These are phyloP conservation scores for Astrothelium macrocarpum DNA, from an alignment of 495 filamentous ascomycete species.

Conservation along the genomic window DNA sequence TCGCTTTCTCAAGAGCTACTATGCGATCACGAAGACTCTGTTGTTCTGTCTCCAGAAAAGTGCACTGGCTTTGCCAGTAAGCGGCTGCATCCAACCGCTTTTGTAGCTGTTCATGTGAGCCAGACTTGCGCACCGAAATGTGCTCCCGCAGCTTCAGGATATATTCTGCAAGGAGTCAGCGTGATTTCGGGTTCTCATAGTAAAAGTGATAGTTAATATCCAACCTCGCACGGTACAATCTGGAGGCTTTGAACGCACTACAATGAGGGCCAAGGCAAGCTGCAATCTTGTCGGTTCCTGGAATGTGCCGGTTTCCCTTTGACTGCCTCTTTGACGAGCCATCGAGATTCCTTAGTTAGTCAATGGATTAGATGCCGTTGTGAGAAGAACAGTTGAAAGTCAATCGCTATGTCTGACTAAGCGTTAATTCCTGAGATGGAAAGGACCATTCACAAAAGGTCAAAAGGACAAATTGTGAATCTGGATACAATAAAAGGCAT, in stretches of 20 bases:
- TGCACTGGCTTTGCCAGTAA: constrained; percentile 8
- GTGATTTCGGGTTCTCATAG: not conserved
- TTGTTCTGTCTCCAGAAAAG: not conserved
- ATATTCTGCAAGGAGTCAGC: constrained; percentile 2
- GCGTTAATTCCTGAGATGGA: not conserved
- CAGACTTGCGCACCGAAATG: not conserved
- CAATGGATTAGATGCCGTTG: not conserved
- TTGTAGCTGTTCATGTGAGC: not conserved
- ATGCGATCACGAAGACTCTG: not conserved
- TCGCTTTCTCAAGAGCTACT: not conserved
- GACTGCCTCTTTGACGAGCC: not conserved
- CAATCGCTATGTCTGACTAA: not conserved
- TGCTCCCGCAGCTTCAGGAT: constrained; percentile 1
- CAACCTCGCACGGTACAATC: constrained; percentile 5
- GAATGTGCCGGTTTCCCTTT: not conserved
- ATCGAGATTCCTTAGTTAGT: not conserved
- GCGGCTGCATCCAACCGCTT: not conserved
- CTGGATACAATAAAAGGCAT: not conserved
- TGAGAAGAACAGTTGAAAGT: no score
- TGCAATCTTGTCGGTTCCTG: not conserved
- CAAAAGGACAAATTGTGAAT: not conserved
- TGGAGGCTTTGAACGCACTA: constrained; percentile 6
- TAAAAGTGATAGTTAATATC: not conserved
- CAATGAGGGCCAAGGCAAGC: constrained; percentile 5
- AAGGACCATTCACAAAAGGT: not conserved